Evolutionary conservation across 768 basidiomycete species (phyloP).

Genomic region (Rhodotorula sphaerocarpa): DNA sequence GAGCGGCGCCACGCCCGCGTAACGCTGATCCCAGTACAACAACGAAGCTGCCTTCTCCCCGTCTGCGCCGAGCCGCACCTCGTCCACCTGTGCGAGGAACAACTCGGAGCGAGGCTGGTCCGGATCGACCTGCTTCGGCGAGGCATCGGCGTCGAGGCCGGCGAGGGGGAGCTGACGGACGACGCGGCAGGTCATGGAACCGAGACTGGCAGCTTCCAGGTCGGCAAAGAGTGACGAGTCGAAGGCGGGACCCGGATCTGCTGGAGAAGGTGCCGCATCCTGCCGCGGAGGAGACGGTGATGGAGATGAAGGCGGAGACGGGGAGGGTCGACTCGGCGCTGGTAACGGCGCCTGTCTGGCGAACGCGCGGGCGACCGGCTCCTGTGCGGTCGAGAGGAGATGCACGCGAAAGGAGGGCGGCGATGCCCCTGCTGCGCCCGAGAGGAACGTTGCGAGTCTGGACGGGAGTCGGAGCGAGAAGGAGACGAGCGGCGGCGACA

Average conservation of each 20-base stretch:
- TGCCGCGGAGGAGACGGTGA: conserved; percentile 44
- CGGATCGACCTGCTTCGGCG: conserved; percentile 8
- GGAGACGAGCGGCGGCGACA: conserved; percentile 81
- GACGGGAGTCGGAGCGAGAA: conserved; percentile 87
- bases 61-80: conserved; percentile 50
- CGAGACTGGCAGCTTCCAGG: conserved; percentile 48
- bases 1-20: not conserved
- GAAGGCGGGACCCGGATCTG: conserved; percentile 48
- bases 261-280: conserved; percentile 41
- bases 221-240: conserved; percentile 44
- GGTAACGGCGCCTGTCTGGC: conserved; percentile 51
- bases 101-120: conserved; percentile 47
- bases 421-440: not conserved
- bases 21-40: conserved; percentile 24
- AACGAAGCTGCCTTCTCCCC: conserved; percentile 29
- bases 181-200: conserved; percentile 64
- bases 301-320: conserved; percentile 25
- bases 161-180: conserved; percentile 60
- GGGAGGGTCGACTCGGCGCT: conserved; percentile 41
- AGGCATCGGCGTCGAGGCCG: conserved; percentile 41
- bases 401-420: conserved; percentile 58
- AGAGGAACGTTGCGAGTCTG: conserved; percentile 57
- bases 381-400: conserved; percentile 63
- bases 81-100: conserved; percentile 68
- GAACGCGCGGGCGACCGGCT: conserved; percentile 58